A percentile compares a stretch with the other conserved stretches of the same genome.
These are phyloP conservation scores for Aureoboletus auriporus DNA, from an alignment of 768 basidiomycete genomes.

Conservation along the genomic window DNA sequence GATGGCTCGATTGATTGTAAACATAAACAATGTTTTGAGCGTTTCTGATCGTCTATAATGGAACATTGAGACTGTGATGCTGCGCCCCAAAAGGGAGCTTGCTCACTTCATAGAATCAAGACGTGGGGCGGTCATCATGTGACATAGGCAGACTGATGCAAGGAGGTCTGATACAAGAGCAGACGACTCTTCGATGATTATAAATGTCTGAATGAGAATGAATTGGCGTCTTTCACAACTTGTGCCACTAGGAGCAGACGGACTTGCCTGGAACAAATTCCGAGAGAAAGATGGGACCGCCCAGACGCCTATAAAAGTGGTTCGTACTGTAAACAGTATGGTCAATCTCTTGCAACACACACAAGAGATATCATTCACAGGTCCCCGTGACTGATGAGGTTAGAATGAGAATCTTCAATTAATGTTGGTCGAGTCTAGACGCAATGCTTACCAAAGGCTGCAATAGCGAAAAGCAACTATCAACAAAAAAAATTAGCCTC, in stretches of 20 bases:
- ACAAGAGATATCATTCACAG: neutral
- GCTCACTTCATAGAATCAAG: constrained; percentile 6
- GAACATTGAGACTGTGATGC: neutral
- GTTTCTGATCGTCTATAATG: constrained; percentile 9
- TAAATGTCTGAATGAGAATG: constrained; percentile 2
- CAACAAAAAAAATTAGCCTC: neutral
- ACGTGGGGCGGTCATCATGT: constrained; percentile 8
- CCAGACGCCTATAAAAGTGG: constrained; percentile 9
- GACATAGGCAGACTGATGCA: constrained; percentile 11
- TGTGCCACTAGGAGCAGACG: neutral
- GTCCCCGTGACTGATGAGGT: constrained; percentile 2
- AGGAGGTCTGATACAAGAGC: constrained; percentile 14
- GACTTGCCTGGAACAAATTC: constrained; percentile 8
- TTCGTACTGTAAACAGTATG: constrained; percentile 6
- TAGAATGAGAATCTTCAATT: neutral
- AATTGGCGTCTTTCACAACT: neutral
- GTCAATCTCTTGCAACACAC: constrained; percentile 4
- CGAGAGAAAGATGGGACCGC: neutral
- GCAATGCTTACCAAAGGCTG: constrained; percentile 8
- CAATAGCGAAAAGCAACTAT: constrained; percentile 8
- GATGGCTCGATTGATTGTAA: constrained; percentile 16
- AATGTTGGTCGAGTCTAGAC: neutral
- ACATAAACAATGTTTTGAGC: constrained; percentile 13
- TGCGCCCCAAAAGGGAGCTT: neutral
- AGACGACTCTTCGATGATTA: constrained; percentile 12